These are phyloP conservation scores for Leersia perrieri DNA, from an alignment of 176 grass and related monocot species.

Conservation along the genomic window DNA sequence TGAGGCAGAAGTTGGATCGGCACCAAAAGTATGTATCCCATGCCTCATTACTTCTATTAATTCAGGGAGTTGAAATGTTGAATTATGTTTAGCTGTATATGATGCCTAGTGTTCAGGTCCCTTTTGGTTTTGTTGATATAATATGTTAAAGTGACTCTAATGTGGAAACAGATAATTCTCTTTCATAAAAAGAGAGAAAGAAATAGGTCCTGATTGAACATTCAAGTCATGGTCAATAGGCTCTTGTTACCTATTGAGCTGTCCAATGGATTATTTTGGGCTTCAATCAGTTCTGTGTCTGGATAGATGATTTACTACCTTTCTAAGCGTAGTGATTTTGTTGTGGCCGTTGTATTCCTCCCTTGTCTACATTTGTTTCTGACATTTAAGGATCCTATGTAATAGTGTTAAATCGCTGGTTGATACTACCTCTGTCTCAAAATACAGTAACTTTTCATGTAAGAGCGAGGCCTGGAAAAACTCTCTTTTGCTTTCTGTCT, in stretches of 20 bases:
- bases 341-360: neutral
- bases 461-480: too few relatives aligned
- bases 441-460: too few relatives aligned
- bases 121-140: neutral
- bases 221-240: slow-evolving; percentile 9
- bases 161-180: neutral
- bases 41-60: slow-evolving; percentile 16
- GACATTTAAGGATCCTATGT: neutral
- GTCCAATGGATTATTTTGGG: neutral
- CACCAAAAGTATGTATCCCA: slow-evolving; percentile 37
- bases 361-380: neutral
- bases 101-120: neutral
- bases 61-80: neutral
- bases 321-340: neutral
- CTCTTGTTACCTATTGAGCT: neutral
- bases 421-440: too few relatives aligned
- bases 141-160: neutral
- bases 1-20: slow-evolving; percentile 81
- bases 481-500: too few relatives aligned
- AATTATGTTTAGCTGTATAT: slow-evolving; percentile 13
- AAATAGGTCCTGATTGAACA: slow-evolving; percentile 10
- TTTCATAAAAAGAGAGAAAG: neutral
- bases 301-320: neutral
- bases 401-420: neutral
- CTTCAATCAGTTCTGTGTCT: slow-evolving; percentile 1